A percentile compares a stretch with the other conserved stretches of the same genome.
phyloP scores from a whole-genome alignment of 225 moss, liverwort and hornwort genomes.

The Physcomitrellopsis africana region DNA sequence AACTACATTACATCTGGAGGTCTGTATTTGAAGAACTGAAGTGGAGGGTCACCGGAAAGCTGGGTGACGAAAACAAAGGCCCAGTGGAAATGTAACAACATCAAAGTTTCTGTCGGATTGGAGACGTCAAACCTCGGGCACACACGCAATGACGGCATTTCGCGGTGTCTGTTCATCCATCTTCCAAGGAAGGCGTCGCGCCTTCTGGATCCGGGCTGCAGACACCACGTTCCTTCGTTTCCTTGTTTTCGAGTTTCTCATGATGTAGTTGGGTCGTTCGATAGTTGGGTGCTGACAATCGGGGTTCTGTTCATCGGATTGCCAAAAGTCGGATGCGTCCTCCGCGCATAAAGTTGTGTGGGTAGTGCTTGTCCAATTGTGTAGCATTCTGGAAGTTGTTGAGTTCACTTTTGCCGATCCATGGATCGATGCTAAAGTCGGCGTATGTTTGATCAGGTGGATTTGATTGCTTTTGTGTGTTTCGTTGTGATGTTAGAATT shows the following conservation, averaged over 20 bases:
- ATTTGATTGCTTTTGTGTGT: not conserved
- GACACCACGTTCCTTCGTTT: not conserved
- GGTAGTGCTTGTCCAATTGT: not conserved
- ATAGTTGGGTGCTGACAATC: conserved; percentile 12
- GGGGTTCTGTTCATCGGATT: not conserved
- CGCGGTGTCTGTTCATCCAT: not conserved
- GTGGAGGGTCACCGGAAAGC: no score
- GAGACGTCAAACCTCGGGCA: no score
- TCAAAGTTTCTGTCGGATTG: no score
- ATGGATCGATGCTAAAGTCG: not conserved
- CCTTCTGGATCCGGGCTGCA: not conserved
- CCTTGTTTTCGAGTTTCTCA: not conserved
- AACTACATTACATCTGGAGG: no score
- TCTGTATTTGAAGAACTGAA: no score
- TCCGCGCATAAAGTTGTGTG: not conserved
- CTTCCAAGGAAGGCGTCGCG: no score
- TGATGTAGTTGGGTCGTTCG: not conserved
- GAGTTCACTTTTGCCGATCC: not conserved
- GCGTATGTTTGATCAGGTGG: not conserved
- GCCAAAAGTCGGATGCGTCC: not conserved
- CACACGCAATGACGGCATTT: no score
- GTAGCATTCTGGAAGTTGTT: not conserved
- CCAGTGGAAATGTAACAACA: no score
- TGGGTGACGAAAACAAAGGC: no score
- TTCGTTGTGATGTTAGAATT: not conserved